Evolutionary conservation across 164 flowering plant genomes (phyloP), one percentile per base, ranked within the genome.

Genomic region (Brasenia schreberi): DNA sequence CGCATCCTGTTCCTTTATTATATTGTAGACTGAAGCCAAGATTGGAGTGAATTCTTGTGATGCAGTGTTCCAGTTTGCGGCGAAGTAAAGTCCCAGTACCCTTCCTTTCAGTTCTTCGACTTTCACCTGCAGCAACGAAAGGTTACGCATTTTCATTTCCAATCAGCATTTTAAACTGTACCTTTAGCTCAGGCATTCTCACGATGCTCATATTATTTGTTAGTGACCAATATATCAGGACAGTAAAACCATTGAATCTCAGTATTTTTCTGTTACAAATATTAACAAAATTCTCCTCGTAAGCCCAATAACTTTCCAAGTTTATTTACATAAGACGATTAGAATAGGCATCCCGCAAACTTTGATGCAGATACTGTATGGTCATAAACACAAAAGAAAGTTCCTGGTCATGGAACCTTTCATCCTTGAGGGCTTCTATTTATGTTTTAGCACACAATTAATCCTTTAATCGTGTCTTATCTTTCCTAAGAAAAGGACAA

Each of bases 11-110:
- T 66, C 68, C 62, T 65, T 70, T 63, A 77, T 39, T 17, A 74
- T 73, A 7, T 33, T 19, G 45, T 77, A 77, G 19, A 74, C 43
- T 11, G 59, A 61, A 5, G 65, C 65, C 5, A 77, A 63, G 61
- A 72, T 19, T 14, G 72, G 78, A 7, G 74, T 77, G 73, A 77
- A 75, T 5, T 60, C 67, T 63, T 61, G 77, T 45, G 77, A 77
- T 10, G 67, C 63, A 18, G 70, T 18, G 63, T 75, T 74, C 80
- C 80, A 77, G 44, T 77, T 77, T 18, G 80, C 80, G 4, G 80
- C 23, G 65, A 77, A 77, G 56, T 74, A 77, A 7, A 77, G 43
- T 6, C 80, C 77, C 18, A 77, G 52, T 12, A 72, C 63, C 63
- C 65, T 72, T 33, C 76, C 80, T 60, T 72, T 68, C 42, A 77